Base-by-base conservation (phyloP, 1,284 basidiomycete genomes). In the Ganoderma leucocontextum region DNA sequence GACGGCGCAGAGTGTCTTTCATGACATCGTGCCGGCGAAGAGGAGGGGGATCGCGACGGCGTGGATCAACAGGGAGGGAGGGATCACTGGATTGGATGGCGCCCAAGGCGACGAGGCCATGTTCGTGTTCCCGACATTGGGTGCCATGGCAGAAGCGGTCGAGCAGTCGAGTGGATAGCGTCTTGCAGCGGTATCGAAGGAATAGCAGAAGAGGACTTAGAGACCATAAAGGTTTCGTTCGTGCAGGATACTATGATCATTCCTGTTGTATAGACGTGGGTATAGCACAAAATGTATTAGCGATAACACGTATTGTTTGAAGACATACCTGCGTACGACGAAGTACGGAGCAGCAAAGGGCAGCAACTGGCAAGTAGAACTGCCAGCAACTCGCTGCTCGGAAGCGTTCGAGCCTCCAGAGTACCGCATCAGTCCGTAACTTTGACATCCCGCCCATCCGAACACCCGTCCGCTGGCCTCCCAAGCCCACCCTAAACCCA, bases 41-140 rank as follows among this genome's bases (percentile, higher is more conserved):
- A 35, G 47, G 52, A 62, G 67, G 42, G 72, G 69, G 3, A 44
- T 73, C 8, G 68, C 64, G 60, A 70, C 72, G 39, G 85, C 87
- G 39, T 92, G 89, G 87, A 91, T 92, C 69, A 85, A 89, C 64
- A 82, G 90, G 39, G 76, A 83, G 67, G 83, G 81, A 2, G 83
- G 84, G n/a, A 74, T 83, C n/a, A 84, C 85, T 64, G 82, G 84
- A 2, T 76, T 73, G 38, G 79, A 77, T 39, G 77, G 76, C 10
- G 78, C 76, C 75, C 75, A 75, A 22, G 81, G 77, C n/a, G 75
- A 76, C 10, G 79, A 79, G 76, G 77, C 79, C 13, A 78, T 75
- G 72, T 88, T 86, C 84, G 81, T 81, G 62, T 91, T 89, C 71
- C 81, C 83, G 67, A 89, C 88, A 15, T 71, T 91, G 60, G 85